Evolutionary conservation across 495 filamentous ascomycete genomes (phyloP).

Genomic region (Penicillium bialowiezense): DNA sequence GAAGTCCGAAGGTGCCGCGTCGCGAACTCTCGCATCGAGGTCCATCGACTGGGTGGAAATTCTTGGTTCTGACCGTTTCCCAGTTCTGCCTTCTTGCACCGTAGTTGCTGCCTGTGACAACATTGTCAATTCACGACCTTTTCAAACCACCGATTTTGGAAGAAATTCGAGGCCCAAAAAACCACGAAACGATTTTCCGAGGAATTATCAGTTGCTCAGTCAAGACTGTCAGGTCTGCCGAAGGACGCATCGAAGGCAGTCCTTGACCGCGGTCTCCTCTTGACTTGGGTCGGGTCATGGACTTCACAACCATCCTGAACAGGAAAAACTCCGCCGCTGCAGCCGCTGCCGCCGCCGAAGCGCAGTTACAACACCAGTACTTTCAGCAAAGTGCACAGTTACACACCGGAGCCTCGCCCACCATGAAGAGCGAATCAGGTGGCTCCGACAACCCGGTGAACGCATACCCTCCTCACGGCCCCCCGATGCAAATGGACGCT

Average conservation of each 20-base stretch:
- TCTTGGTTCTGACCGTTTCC: neutral
- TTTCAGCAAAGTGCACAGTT: conserved; percentile 46
- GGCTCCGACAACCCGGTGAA: conserved; percentile 62
- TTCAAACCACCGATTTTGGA: neutral
- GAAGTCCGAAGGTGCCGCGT: neutral
- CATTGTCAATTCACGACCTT: neutral
- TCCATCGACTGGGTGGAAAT: neutral
- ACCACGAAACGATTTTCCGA: neutral
- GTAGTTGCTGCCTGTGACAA: neutral
- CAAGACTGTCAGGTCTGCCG: conserved; percentile 15
- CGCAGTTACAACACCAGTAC: conserved; percentile 53
- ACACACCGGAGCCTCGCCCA: conserved; percentile 42
- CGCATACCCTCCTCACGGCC: conserved; percentile 54
- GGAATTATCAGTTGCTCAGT: neutral
- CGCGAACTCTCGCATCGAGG: neutral
- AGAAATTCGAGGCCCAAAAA: neutral
- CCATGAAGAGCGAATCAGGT: conserved; percentile 64
- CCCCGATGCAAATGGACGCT: conserved; percentile 43
- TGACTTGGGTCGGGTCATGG: conserved; percentile 54
- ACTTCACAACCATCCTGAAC: conserved; percentile 69
- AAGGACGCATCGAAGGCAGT: conserved; percentile 26
- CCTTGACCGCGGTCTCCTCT: conserved; percentile 35
- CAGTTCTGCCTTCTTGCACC: neutral
- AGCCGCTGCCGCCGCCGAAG: conserved; percentile 46
- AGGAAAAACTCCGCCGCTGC: conserved; percentile 56